Base-by-base conservation (phyloP, 2,329 filamentous ascomycete species). In the Neofusicoccum cordaticola region DNA sequence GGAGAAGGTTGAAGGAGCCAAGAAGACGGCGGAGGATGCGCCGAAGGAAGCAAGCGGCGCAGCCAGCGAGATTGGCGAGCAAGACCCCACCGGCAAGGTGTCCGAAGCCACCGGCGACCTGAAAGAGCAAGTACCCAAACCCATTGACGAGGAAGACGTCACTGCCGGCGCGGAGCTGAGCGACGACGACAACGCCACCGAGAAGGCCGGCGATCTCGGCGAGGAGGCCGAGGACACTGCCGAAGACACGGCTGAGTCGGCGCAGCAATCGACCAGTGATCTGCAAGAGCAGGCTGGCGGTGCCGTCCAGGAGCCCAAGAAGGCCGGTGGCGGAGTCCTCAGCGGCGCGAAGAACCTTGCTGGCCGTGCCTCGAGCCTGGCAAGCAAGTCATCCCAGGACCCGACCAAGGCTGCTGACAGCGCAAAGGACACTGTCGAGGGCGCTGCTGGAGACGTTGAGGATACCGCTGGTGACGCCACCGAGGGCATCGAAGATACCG, bases 71-170 rank as follows among this genome's bases (percentile, higher is more conserved):
- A 70, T 74, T 39, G 74, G 75, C 60, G 77, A 78, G 67, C 56
- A 47, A 6, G 63, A 65, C 9, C 45, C 63, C n/a, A 78, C 69
- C 70, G 79, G 78, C 72, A 83, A 83, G 71, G 80, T 83, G 47
- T 80, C 79, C 62, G 75, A 82, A 69, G 77, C 77, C 50, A 78
- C 76, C 63, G 77, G 79, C 56, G 75, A 81, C 34, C 77, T 83
- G 57, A 73, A 81, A 67, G 74, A 82, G 69, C 74, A 75, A 37
- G 80, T 80, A 65, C 80, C 80, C 4, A 78, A 82, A 69, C 80
- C 81, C 53, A 75, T 82, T 42, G 74, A 75, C 8, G 74, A 75
- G 45, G 76, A 80, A 11, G 74, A 75, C 19, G 66, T 62, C 2
- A 65, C 57, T 22, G 68, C 63, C 39, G 56, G 75, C 77, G 71